A percentile compares a stretch with the other conserved stretches of the same genome.
phyloP scores from a whole-genome alignment of 2,329 filamentous ascomycete species.

The Aspergillus sp. region DNA sequence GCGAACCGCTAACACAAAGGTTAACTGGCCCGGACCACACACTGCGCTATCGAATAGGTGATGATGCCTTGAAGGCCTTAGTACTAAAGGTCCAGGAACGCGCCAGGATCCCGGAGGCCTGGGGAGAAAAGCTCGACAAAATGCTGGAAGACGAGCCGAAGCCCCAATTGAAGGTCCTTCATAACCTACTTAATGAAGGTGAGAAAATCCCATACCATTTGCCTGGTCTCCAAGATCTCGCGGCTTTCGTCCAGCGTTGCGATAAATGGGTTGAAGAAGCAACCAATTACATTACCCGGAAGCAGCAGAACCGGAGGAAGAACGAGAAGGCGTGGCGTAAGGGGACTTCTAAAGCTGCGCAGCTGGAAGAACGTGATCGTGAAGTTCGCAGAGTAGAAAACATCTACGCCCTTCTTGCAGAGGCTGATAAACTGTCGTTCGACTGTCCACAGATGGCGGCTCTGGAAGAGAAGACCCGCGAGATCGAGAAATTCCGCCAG shows the following conservation, averaged over 20 bases:
- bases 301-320: slow-evolving; percentile 95
- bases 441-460: slow-evolving; percentile 88
- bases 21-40: slow-evolving; percentile 69
- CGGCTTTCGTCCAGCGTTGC: slow-evolving; percentile 89
- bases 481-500: slow-evolving; percentile 80
- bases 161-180: slow-evolving; percentile 82
- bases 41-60: slow-evolving; percentile 74
- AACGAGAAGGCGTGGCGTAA: slow-evolving; percentile 85
- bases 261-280: slow-evolving; percentile 98
- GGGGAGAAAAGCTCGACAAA: slow-evolving; percentile 87
- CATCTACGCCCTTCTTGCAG: slow-evolving; percentile 77
- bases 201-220: slow-evolving; percentile 94
- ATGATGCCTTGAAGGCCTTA: slow-evolving; percentile 66
- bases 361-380: slow-evolving; percentile 79
- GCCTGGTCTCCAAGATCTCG: slow-evolving; percentile 76
- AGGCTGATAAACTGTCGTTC: slow-evolving; percentile 86
- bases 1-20: slow-evolving; percentile 65
- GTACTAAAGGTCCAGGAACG: slow-evolving; percentile 82
- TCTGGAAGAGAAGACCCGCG: slow-evolving; percentile 79
- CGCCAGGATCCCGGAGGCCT: slow-evolving; percentile 78
- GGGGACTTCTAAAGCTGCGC: slow-evolving; percentile 69
- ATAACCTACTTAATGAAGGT: slow-evolving; percentile 83
- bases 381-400: slow-evolving; percentile 88
- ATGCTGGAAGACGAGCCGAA: slow-evolving; percentile 79
- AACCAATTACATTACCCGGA: slow-evolving; percentile 91